Evolutionary conservation across 1,284 basidiomycete genomes (phyloP), one percentile per base, ranked within the genome.

Genomic region (Austroboletus sp.): DNA sequence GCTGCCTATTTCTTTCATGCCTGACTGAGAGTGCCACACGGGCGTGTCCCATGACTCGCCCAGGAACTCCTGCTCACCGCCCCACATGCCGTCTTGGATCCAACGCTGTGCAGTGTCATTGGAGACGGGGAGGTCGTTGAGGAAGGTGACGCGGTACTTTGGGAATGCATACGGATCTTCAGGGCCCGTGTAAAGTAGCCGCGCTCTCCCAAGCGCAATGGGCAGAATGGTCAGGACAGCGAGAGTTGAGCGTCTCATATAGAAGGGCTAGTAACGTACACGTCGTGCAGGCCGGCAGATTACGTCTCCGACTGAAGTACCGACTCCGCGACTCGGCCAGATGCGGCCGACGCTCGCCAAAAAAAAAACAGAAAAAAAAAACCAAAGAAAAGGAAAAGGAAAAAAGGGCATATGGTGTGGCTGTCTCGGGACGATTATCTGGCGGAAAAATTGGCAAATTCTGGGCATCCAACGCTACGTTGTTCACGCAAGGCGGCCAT

Each of bases 101-200:
- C 84, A 89, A 36, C 73, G 71, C 51, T 81, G 70, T 7, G 87
- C 90, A 10, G 89, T 90, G 34, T 80, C 70, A 57, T 82, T 81
- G 7, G 76, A 65, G 46, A 93, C 66, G n/a, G 90, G 89, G 13
- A 82, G 75, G 49, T 80, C 77, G 60, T 89, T 88, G 56, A 93
- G 76, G 66, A 89, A 93, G 37, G 80, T 70, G 53, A 93, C 80
- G 42, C 81, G 76, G 65, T 82, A 89, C 65, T 93, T 93, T 45
- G 90, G 90, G 62, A 84, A 89, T 0, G 89, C 83, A 61, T 82
- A 79, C 12, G 82, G 72, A 60, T 94, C 90, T 55, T 90, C 82
- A 27, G 85, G 84, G 30, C 85, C 73, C 1, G 83, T 80, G 57
- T 84, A 78, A 41, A 83, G 67, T 12, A 80, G 52, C 35, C 78